phyloP scores from a whole-genome alignment of 1,284 basidiomycete genomes.

The Cryptococcus sp. region DNA sequence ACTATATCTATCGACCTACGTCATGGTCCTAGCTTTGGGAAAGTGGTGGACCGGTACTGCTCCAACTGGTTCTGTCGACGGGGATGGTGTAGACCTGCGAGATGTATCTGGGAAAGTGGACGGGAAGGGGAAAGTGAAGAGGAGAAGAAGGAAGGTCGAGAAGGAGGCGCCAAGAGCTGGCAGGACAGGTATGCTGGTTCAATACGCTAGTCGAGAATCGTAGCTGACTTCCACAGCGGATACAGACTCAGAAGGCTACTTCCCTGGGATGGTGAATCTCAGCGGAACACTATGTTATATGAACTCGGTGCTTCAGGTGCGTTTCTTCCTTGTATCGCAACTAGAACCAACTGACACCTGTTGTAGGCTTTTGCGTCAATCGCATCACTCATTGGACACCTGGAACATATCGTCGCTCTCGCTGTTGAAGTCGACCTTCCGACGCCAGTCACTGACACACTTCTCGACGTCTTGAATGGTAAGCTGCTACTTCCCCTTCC shows the following conservation, averaged over 20 bases:
- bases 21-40: not conserved
- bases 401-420: conserved; percentile 68
- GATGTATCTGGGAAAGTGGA: not conserved
- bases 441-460: conserved; percentile 76
- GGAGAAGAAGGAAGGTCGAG: conserved; percentile 25
- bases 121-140: conserved; percentile 19
- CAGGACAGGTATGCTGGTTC: not conserved
- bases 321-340: conserved; percentile 18
- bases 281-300: conserved; percentile 95
- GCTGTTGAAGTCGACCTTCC: conserved; percentile 75
- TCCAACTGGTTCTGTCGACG: not conserved
- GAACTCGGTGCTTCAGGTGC: conserved; percentile 87
- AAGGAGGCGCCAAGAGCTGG: not conserved
- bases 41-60: not conserved
- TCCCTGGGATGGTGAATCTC: conserved; percentile 85
- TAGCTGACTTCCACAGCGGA: not conserved
- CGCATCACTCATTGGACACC: conserved; percentile 70
- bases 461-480: conserved; percentile 70
- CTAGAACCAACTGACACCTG: not conserved
- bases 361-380: conserved; percentile 77
- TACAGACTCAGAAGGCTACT: conserved; percentile 51
- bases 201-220: not conserved
- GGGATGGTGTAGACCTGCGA: not conserved
- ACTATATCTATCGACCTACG: not conserved
- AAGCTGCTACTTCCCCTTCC: conserved; percentile 22